Evolutionary conservation across 179 eudicot genomes (phyloP).

Genomic region (Beta corolliflora): DNA sequence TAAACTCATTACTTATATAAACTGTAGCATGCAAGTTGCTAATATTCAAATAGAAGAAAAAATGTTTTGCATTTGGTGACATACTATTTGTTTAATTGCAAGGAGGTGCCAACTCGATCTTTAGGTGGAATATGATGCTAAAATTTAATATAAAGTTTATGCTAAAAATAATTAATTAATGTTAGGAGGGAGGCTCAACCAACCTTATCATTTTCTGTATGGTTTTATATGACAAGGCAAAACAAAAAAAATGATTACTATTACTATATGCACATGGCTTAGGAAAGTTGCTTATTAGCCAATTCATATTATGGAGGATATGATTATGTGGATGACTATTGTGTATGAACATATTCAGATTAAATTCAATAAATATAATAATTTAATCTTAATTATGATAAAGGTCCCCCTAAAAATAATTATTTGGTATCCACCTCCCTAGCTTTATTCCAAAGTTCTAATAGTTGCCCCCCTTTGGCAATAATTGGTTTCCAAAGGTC

Average conservation of each 20-base stretch:
- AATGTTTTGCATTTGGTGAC: slow-evolving; percentile 22
- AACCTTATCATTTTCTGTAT: slow-evolving; percentile 32
- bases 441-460: slow-evolving; percentile 18
- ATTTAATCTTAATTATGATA: background rate
- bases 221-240: slow-evolving; percentile 22
- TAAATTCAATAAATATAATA: background rate
- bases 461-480: background rate
- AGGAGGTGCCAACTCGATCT: slow-evolving; percentile 24
- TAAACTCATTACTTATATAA: background rate
- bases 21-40: slow-evolving; percentile 19
- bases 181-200: slow-evolving; percentile 25
- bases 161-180: slow-evolving; percentile 19
- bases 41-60: slow-evolving; percentile 19
- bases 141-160: slow-evolving; percentile 6
- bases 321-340: slow-evolving; percentile 10
- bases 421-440: slow-evolving; percentile 15
- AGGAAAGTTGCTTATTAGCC: slow-evolving; percentile 27
- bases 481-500: slow-evolving; percentile 15
- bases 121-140: slow-evolving; percentile 33
- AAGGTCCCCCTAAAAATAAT: slow-evolving; percentile 1
- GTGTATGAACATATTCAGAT: background rate
- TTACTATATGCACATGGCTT: slow-evolving; percentile 37
- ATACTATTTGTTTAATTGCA: slow-evolving; percentile 21
- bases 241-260: slow-evolving; percentile 31
- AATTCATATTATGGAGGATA: slow-evolving; percentile 22